Conservation (phyloP, 176 grass and related monocot genomes). For the Aegilops tauschii region DNA sequence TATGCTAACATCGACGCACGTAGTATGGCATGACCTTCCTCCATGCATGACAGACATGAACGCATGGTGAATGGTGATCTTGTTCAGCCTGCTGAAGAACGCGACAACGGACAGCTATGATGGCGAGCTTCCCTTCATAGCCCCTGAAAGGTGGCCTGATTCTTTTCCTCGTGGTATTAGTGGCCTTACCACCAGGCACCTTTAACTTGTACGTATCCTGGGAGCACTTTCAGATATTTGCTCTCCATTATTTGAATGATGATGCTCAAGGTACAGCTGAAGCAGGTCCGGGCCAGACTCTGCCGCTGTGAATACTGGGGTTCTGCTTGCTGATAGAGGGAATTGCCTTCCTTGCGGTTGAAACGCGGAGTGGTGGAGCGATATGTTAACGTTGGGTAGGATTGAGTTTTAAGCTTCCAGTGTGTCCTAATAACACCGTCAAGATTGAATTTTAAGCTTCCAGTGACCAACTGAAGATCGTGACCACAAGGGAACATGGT, state of each 20-base stretch:
- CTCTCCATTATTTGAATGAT: neutral
- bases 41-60: no score
- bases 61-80: no score
- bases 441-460: neutral
- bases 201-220: neutral
- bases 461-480: neutral
- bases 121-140: no score
- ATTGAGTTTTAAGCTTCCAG: no score
- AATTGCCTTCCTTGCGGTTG: neutral
- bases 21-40: no score
- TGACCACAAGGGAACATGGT: neutral
- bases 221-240: neutral
- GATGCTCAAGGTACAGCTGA: neutral
- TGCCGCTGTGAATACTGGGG: neutral
- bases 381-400: neutral
- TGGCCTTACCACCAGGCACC: no score
- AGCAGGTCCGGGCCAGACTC: neutral
- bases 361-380: neutral
- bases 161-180: no score
- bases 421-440: neutral
- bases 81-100: no score
- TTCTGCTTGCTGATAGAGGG: neutral
- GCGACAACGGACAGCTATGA: no score
- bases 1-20: no score
- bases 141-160: no score